Conservation (phyloP, 2,329 filamentous ascomycete species). For the Fusarium staphyleae region DNA sequence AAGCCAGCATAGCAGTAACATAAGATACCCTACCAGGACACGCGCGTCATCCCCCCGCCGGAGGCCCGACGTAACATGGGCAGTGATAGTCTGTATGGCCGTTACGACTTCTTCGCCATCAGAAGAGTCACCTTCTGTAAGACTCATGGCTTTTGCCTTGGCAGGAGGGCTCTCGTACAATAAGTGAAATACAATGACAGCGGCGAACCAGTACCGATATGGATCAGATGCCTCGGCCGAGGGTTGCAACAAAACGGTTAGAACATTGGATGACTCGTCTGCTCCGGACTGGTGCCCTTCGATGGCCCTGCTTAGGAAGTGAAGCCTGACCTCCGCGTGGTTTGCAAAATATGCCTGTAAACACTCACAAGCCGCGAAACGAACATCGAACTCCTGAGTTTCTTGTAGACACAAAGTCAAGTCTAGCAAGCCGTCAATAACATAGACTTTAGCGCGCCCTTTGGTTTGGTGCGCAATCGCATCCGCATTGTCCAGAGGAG, state of each 20-base stretch:
- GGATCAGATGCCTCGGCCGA: slow-evolving; percentile 73
- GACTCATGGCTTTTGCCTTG: slow-evolving; percentile 78
- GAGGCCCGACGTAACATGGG: slow-evolving; percentile 83
- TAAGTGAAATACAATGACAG: slow-evolving; percentile 85
- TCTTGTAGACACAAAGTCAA: slow-evolving; percentile 75
- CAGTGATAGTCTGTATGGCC: slow-evolving; percentile 85
- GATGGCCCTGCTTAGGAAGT: slow-evolving; percentile 89
- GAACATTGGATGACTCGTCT: slow-evolving; percentile 85
- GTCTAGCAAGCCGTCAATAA: slow-evolving; percentile 92
- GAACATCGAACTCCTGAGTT: slow-evolving; percentile 75
- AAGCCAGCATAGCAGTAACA: slow-evolving; percentile 87
- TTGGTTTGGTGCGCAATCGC: slow-evolving; percentile 54
- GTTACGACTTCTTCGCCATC: slow-evolving; percentile 95
- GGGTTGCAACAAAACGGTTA: slow-evolving; percentile 80
- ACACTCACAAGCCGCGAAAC: slow-evolving; percentile 86
- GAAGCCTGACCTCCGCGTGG: slow-evolving; percentile 79
- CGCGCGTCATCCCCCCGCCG: slow-evolving; percentile 79
- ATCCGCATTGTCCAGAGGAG: slow-evolving; percentile 55
- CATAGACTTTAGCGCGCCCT: slow-evolving; percentile 73
- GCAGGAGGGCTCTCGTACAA: slow-evolving; percentile 80
- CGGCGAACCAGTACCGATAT: slow-evolving; percentile 89
- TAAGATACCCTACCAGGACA: slow-evolving; percentile 83
- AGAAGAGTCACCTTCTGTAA: slow-evolving; percentile 88
- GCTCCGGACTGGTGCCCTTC: slow-evolving; percentile 80
- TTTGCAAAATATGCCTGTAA: slow-evolving; percentile 91